A percentile compares a stretch with the other conserved stretches of the same genome.
These are phyloP conservation scores for Trichomonascus vanleenenianus DNA, from an alignment of 805 yeast species.

Conservation along the genomic window DNA sequence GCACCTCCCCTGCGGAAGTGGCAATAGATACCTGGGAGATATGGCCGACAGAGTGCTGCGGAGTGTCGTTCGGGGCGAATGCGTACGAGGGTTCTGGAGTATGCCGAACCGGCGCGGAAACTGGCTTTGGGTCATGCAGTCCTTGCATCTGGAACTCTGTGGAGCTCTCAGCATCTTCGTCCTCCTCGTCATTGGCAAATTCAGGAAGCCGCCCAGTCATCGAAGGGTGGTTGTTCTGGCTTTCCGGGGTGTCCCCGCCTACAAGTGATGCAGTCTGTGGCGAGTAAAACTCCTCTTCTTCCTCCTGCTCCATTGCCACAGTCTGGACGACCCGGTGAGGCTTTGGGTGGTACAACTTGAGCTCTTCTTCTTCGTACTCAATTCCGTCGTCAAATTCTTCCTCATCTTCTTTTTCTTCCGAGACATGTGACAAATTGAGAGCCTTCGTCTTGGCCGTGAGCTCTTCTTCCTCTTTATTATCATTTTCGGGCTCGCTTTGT, in stretches of 20 bases:
- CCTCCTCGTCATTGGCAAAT: neutral
- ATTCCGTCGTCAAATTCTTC: neutral
- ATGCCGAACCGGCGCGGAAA: neutral
- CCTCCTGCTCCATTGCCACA: neutral
- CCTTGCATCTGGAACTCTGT: neutral
- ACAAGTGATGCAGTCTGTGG: neutral
- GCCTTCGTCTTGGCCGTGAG: neutral
- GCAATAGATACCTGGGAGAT: neutral
- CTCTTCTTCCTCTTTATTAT: neutral
- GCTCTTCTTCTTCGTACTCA: neutral
- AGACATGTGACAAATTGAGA: neutral
- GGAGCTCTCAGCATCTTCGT: neutral
- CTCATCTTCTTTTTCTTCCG: neutral
- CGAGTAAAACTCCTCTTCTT: neutral
- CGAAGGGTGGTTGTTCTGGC: neutral
- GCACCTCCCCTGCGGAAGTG: neutral
- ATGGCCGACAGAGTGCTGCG: neutral
- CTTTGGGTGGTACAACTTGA: conserved; percentile 17
- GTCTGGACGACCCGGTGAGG: conserved; percentile 15
- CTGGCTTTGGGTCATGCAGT: neutral
- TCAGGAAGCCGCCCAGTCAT: neutral
- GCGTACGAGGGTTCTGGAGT: neutral
- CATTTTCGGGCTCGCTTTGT: neutral
- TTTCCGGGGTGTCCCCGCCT: neutral
- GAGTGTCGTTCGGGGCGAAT: neutral